Evolutionary conservation across 768 basidiomycete species (phyloP), one percentile per base, ranked within the genome.

Genomic region (Suillus paluster): DNA sequence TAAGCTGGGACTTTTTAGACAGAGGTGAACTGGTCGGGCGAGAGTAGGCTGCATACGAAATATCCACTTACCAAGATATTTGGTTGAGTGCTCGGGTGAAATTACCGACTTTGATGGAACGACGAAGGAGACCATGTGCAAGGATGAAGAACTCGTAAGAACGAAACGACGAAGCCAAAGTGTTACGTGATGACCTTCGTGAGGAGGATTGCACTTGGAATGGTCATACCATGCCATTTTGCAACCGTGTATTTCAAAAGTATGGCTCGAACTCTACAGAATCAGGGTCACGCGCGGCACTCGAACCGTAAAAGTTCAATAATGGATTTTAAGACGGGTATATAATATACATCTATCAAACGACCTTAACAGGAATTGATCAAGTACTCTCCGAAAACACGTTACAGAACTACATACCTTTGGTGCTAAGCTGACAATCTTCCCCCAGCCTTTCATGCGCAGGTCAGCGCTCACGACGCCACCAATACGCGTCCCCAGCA

Each of bases 401-500:
- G 38, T 61, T 61, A 25, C 36, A 27, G 36, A 21, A n/a, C 60
- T 23, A 38, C 66, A 14, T 59, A 95, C 95, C 81, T 94, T 94
- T 57, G 95, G 95, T 66, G 95, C 96, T 70, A 97, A 75, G 77
- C 89, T 91, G 59, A 93, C 88, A 66, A 98, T 92, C 78, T 98
- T 97, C 8, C 91, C 88, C 96, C 96, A 98, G 1, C 95, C 94
- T 73, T 93, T 90, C 83, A 92, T 83, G 64, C 94, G 82, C 73
- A 99, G 73, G 68, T 97, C 96, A 0, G 92, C 91, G 63, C 92
- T 95, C 49, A 99, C 96, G 48, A 96, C 89, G 0, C 96, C 95
- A 68, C 92, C 91, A 59, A 99, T 94, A 70, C 97, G 87, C 55
- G 95, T 97, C 21, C 95, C 96, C 62, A 99, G 73, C 91, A 98